Conservation (phyloP, 2,329 filamentous ascomycete genomes). For the Penicillium decumbens region DNA sequence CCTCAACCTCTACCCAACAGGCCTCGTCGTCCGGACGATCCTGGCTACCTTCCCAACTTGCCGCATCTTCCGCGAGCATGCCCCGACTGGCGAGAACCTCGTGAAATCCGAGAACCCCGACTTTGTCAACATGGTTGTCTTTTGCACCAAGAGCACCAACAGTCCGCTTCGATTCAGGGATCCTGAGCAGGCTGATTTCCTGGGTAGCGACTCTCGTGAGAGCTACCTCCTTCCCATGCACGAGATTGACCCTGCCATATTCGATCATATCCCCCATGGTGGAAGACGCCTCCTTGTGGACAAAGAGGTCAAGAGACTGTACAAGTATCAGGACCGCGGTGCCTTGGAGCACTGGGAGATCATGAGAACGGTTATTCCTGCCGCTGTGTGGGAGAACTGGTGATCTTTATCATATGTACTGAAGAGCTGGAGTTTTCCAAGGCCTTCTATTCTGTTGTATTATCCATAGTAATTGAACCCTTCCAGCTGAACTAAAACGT, state of each 20-base stretch:
- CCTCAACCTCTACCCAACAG: slow-evolving; percentile 68
- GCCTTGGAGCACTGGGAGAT: slow-evolving; percentile 84
- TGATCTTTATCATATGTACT: slow-evolving; percentile 40
- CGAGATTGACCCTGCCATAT: slow-evolving; percentile 55
- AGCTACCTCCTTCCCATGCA: slow-evolving; percentile 67
- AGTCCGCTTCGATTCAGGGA: slow-evolving; percentile 60
- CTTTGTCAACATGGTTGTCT: slow-evolving; percentile 95
- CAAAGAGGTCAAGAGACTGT: slow-evolving; percentile 61
- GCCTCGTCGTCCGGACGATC: slow-evolving; percentile 78
- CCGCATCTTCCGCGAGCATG: slow-evolving; percentile 79
- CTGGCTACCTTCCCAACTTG: slow-evolving; percentile 78
- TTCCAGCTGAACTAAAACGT: background rate
- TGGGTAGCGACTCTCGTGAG: slow-evolving; percentile 66
- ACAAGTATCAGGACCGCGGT: slow-evolving; percentile 67
- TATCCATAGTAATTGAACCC: background rate
- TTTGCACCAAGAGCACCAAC: slow-evolving; percentile 66
- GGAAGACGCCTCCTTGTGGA: slow-evolving; percentile 37
- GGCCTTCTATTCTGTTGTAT: background rate
- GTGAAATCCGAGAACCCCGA: slow-evolving; percentile 48
- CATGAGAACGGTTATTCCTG: slow-evolving; percentile 79
- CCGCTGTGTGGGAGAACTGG: slow-evolving; percentile 81
- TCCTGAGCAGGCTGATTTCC: slow-evolving; percentile 60
- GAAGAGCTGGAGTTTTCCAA: background rate
- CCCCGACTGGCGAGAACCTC: slow-evolving; percentile 44
- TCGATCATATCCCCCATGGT: slow-evolving; percentile 42